These are phyloP conservation scores for Candida krabiensis DNA, from an alignment of 805 yeast species.

Conservation along the genomic window DNA sequence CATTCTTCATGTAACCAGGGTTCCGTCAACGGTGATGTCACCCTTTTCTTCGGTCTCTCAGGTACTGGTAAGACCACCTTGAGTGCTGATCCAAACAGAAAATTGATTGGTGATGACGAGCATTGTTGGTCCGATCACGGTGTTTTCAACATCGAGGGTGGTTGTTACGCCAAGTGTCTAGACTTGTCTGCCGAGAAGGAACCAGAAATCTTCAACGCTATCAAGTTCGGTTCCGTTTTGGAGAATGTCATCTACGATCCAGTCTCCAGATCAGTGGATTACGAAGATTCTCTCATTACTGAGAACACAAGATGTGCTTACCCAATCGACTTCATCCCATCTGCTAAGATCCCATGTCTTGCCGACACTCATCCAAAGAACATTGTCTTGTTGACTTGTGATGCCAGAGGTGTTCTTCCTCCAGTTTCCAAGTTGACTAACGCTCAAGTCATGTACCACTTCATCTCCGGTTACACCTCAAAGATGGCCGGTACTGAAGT, in stretches of 20 bases:
- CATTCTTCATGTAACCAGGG: conserved; percentile 97
- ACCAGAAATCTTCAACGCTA: conserved; percentile 96
- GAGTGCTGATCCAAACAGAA: conserved; percentile 93
- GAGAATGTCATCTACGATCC: conserved; percentile 92
- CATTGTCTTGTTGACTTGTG: conserved; percentile 91
- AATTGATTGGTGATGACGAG: conserved; percentile 96
- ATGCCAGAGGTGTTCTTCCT: conserved; percentile 96
- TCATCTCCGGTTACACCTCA: conserved; percentile 97
- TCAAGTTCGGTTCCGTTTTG: conserved; percentile 89
- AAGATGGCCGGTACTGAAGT: conserved; percentile 99
- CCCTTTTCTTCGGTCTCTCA: conserved; percentile 93
- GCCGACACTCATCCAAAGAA: conserved; percentile 91
- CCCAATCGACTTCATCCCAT: conserved; percentile 95
- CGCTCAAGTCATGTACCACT: conserved; percentile 98
- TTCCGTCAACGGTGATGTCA: conserved; percentile 74
- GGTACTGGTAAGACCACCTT: conserved; percentile 99
- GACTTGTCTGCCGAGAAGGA: conserved; percentile 88
- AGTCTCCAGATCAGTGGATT: conserved; percentile 78
- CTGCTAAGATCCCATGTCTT: conserved; percentile 92
- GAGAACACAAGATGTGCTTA: conserved; percentile 99
- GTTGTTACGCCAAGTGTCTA: conserved; percentile 97
- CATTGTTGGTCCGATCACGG: conserved; percentile 99
- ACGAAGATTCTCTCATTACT: conserved; percentile 76
- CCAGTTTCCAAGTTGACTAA: conserved; percentile 93
- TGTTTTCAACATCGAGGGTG: conserved; percentile 99